These are phyloP conservation scores for Collybiopsis luxurians DNA, from an alignment of 768 basidiomycete species.

Conservation along the genomic window DNA sequence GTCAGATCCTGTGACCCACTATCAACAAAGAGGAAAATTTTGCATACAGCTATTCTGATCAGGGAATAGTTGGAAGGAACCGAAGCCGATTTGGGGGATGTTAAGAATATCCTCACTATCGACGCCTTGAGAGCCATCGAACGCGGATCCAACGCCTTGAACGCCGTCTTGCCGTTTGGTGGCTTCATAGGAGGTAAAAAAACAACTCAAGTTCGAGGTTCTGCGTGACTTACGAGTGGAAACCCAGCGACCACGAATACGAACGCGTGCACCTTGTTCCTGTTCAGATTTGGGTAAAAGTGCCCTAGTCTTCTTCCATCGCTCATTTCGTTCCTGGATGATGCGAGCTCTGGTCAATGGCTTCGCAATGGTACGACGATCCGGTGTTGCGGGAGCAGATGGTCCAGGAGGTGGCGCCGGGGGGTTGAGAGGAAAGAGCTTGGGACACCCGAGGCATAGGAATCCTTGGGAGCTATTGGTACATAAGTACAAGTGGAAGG, in stretches of 20 bases:
- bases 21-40: too few species aligned
- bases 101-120: constrained; percentile 63
- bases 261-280: constrained; percentile 31
- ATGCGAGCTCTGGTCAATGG: constrained; percentile 47
- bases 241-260: constrained; percentile 59
- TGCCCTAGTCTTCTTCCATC: constrained; percentile 41
- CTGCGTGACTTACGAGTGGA: constrained; percentile 41
- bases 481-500: background rate
- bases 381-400: constrained; percentile 37
- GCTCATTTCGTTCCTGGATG: constrained; percentile 45
- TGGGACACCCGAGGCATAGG: constrained; percentile 53
- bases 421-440: constrained; percentile 41
- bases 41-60: constrained; percentile 45
- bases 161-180: constrained; percentile 46
- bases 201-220: background rate
- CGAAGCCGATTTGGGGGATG: constrained; percentile 56
- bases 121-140: constrained; percentile 63
- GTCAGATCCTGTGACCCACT: background rate
- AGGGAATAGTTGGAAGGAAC: constrained; percentile 65
- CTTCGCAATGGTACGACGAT: constrained; percentile 32
- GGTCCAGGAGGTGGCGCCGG: constrained; percentile 34
- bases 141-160: constrained; percentile 41
- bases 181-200: constrained; percentile 25
- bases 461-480: constrained; percentile 50
- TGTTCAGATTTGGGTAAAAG: constrained; percentile 15